Evolutionary conservation across 2,329 filamentous ascomycete species (phyloP).

Genomic region (Penicillium carneum): DNA sequence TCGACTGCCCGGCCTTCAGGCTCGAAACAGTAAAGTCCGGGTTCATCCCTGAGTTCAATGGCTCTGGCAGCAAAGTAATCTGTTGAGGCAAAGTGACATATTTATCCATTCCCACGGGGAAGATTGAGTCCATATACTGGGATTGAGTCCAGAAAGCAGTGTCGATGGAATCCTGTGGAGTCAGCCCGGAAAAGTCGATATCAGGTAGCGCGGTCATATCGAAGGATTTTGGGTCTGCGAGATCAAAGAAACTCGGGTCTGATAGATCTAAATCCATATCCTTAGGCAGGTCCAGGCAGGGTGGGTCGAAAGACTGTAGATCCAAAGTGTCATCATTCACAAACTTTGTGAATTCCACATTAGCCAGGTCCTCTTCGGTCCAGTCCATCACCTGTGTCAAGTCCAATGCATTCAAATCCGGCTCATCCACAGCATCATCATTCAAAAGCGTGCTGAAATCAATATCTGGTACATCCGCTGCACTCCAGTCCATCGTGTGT

Average conservation of each 20-base stretch:
- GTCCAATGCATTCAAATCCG: background rate
- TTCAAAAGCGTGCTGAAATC: background rate
- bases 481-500: background rate
- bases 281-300: background rate
- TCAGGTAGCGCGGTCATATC: background rate
- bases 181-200: slow-evolving; percentile 1
- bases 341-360: background rate
- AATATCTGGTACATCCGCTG: background rate
- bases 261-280: background rate
- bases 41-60: background rate
- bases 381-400: background rate
- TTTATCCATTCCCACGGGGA: background rate
- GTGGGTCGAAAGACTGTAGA: background rate
- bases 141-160: background rate
- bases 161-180: background rate
- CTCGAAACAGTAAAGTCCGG: background rate
- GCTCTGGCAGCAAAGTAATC: background rate
- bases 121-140: background rate
- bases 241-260: background rate
- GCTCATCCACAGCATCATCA: background rate
- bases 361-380: background rate
- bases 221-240: background rate
- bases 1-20: background rate
- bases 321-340: background rate
- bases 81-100: background rate